phyloP scores from a whole-genome alignment of 2,329 filamentous ascomycete species.

The Teratosphaeria pseudoeucalypti region DNA sequence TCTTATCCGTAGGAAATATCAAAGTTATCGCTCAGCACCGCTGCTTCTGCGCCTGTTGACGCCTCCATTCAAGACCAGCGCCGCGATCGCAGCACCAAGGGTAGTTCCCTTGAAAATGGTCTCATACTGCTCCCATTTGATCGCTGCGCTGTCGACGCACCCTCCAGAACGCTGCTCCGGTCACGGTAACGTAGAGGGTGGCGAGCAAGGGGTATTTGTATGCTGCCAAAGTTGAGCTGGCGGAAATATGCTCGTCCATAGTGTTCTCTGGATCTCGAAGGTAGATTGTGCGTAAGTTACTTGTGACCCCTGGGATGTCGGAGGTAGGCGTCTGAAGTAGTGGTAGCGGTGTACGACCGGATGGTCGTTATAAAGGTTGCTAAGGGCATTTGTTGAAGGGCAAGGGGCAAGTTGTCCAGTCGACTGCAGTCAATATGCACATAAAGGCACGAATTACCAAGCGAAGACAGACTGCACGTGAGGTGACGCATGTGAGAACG shows the following conservation, averaged over 20 bases:
- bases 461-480: too few relatives aligned
- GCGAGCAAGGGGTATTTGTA: conserved; percentile 25
- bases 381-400: too few relatives aligned
- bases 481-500: background rate
- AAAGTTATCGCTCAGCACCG: background rate
- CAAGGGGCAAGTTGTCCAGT: too few relatives aligned
- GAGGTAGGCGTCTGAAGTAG: too few relatives aligned
- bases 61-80: conserved; percentile 7
- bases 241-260: background rate
- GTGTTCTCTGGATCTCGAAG: background rate
- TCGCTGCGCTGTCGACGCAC: conserved; percentile 24
- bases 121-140: conserved; percentile 29
- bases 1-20: background rate
- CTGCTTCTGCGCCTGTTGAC: background rate
- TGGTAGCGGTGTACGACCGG: too few relatives aligned
- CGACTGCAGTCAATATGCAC: too few relatives aligned
- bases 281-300: background rate
- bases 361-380: too few relatives aligned
- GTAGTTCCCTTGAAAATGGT: conserved; percentile 29
- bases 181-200: conserved; percentile 17
- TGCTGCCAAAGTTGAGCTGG: background rate
- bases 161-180: conserved; percentile 24
- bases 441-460: too few relatives aligned
- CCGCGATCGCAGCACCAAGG: conserved; percentile 11
- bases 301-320: too few relatives aligned